Conservation (phyloP, 1,284 basidiomycete genomes). For the Leccinum fallax region DNA sequence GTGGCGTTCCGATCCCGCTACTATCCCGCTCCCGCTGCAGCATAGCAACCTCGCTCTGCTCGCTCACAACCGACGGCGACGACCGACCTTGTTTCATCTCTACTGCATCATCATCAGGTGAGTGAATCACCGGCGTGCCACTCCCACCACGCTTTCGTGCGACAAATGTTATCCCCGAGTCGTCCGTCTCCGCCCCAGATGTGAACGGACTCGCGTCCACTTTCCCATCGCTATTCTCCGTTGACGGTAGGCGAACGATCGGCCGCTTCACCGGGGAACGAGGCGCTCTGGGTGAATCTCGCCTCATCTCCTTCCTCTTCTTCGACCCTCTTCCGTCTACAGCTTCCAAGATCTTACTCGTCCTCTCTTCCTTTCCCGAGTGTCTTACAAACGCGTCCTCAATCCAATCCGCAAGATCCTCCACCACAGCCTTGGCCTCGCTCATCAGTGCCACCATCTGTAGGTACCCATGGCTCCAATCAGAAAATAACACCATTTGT, state of each 20-base stretch:
- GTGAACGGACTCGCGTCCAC: constrained; percentile 34
- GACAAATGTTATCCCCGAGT: constrained; percentile 68
- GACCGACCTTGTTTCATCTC: constrained; percentile 29
- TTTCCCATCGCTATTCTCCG: constrained; percentile 9
- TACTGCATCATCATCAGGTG: constrained; percentile 20
- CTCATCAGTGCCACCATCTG: constrained; percentile 91
- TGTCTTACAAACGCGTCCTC: constrained; percentile 68
- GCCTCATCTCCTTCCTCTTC: constrained; percentile 18
- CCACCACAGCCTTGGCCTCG: constrained; percentile 81
- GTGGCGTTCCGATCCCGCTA: constrained; percentile 34
- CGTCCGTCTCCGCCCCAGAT: constrained; percentile 66
- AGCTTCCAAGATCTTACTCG: constrained; percentile 15
- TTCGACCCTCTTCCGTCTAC: constrained; percentile 18
- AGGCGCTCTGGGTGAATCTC: constrained; percentile 24
- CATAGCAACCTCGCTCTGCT: constrained; percentile 5
- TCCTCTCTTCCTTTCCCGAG: constrained; percentile 24
- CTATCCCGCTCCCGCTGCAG: constrained; percentile 29
- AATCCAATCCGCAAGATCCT: constrained; percentile 94
- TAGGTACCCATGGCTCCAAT: constrained; percentile 93
- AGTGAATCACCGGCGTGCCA: constrained; percentile 24
- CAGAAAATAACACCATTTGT: constrained; percentile 86
- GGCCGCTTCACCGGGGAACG: constrained; percentile 29
- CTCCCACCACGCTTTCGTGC: constrained; percentile 50
- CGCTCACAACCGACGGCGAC: constrained; percentile 14
- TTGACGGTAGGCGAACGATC: not conserved